phyloP scores from a whole-genome alignment of 2,329 filamentous ascomycete genomes.

The Exophiala viscosa region DNA sequence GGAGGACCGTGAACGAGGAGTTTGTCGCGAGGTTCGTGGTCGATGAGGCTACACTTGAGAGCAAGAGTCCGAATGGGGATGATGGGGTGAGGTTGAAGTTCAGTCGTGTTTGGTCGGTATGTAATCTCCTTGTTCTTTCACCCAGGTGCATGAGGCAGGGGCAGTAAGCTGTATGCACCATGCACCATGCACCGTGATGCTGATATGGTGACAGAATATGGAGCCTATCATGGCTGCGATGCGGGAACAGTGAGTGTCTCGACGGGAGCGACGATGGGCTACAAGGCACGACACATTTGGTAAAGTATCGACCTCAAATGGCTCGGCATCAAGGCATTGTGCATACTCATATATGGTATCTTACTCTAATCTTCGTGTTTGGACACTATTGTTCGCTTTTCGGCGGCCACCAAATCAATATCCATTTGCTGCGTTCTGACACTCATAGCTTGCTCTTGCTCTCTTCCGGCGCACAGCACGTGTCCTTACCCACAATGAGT shows the following conservation, averaged over 20 bases:
- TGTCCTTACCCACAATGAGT: slow-evolving; percentile 13
- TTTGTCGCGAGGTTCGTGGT: not conserved
- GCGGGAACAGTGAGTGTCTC: not conserved
- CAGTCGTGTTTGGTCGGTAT: not conserved
- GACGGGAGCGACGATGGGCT: not conserved
- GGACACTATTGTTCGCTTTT: too few species aligned
- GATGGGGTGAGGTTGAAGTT: not conserved
- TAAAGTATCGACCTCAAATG: too few species aligned
- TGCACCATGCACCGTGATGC: not conserved
- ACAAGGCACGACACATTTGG: not conserved
- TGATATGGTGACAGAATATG: not conserved
- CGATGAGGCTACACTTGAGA: not conserved
- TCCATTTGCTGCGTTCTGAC: not conserved
- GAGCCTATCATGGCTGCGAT: not conserved
- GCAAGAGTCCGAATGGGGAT: not conserved
- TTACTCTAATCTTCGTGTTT: too few species aligned
- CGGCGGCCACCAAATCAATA: not conserved
- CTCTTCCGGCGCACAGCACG: slow-evolving; percentile 16
- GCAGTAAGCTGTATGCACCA: too few species aligned
- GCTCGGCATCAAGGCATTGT: too few species aligned
- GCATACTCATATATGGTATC: too few species aligned
- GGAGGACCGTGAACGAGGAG: not conserved
- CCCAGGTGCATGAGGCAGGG: not conserved
- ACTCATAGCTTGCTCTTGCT: slow-evolving; percentile 22
- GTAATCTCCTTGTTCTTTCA: not conserved